These are phyloP conservation scores for Apiospora pterosperma DNA, from an alignment of 2,329 filamentous ascomycete genomes.

Conservation along the genomic window DNA sequence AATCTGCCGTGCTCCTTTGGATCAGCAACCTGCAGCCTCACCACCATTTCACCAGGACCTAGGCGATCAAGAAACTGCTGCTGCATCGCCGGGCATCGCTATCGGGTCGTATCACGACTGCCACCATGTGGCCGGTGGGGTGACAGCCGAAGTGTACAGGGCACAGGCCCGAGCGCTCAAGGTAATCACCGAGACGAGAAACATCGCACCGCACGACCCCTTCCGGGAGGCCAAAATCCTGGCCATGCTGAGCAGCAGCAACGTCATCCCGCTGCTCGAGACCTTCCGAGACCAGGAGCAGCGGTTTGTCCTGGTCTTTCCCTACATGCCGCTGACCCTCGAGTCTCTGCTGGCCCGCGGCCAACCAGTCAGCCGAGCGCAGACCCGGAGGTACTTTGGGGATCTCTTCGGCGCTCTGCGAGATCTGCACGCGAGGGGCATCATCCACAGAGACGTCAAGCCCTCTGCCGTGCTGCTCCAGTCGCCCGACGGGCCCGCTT, in stretches of 20 bases:
- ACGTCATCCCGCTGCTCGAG: conserved; percentile 65
- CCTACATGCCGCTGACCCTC: conserved; percentile 75
- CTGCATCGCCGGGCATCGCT: conserved; percentile 32
- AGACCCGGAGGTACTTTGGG: conserved; percentile 46
- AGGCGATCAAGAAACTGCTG: conserved; percentile 3
- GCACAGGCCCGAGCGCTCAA: conserved; percentile 69
- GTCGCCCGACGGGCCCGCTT: conserved; percentile 66
- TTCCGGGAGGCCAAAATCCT: conserved; percentile 77
- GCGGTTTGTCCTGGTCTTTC: conserved; percentile 77
- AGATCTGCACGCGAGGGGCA: conserved; percentile 68
- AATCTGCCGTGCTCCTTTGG: conserved; percentile 30
- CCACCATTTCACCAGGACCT: conserved; percentile 8
- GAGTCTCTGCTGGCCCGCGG: conserved; percentile 57
- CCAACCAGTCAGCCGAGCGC: conserved; percentile 29
- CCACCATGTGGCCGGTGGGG: conserved; percentile 57
- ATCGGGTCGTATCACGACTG: conserved; percentile 56
- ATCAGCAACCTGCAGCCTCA: conserved; percentile 17
- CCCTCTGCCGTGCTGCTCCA: conserved; percentile 81
- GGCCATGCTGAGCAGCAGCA: conserved; percentile 48
- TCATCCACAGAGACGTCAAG: conserved; percentile 93
- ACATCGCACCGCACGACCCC: conserved; percentile 79
- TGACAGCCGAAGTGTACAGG: conserved; percentile 82
- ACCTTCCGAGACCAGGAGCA: conserved; percentile 70
- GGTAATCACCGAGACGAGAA: conserved; percentile 71
- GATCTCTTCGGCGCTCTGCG: conserved; percentile 70